These are phyloP conservation scores for Suillus subaureus DNA, from an alignment of 768 basidiomycete species.

Conservation along the genomic window DNA sequence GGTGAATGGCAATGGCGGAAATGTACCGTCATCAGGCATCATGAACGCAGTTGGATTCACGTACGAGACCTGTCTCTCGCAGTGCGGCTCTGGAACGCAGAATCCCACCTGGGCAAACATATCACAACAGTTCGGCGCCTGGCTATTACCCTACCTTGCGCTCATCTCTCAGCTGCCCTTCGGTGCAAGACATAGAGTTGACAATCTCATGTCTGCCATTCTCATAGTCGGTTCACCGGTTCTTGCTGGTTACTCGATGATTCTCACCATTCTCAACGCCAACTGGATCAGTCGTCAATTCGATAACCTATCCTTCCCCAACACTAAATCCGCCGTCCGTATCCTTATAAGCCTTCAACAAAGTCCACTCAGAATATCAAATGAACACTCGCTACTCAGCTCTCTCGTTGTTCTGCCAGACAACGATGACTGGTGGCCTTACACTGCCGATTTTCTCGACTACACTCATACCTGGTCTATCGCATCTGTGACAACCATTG, in stretches of 20 bases:
- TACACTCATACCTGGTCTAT: slow-evolving; percentile 44
- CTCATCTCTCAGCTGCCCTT: slow-evolving; percentile 53
- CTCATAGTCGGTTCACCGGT: slow-evolving; percentile 48
- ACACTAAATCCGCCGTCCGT: slow-evolving; percentile 26
- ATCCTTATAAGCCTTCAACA: slow-evolving; percentile 46
- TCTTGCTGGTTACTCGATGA: slow-evolving; percentile 49
- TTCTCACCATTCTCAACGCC: slow-evolving; percentile 46
- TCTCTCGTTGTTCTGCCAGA: slow-evolving; percentile 44
- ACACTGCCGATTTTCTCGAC: slow-evolving; percentile 35
- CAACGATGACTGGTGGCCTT: slow-evolving; percentile 47
- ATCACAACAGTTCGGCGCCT: slow-evolving; percentile 42
- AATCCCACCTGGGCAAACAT: slow-evolving; percentile 24
- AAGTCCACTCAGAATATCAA: slow-evolving; percentile 36
- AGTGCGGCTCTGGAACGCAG: slow-evolving; percentile 17
- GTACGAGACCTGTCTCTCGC: background rate
- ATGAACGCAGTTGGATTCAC: slow-evolving; percentile 16
- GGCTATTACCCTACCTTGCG: slow-evolving; percentile 53
- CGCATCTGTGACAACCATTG: slow-evolving; percentile 40
- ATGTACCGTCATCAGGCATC: slow-evolving; percentile 2
- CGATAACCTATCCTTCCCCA: slow-evolving; percentile 30
- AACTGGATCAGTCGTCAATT: slow-evolving; percentile 43
- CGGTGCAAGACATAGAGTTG: slow-evolving; percentile 39
- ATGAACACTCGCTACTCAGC: slow-evolving; percentile 32
- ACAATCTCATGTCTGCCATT: slow-evolving; percentile 45
- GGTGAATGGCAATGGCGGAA: background rate